Evolutionary conservation across 106 monocot genomes (phyloP), one percentile per base, ranked within the genome.

Genomic region (Allium cepa): DNA sequence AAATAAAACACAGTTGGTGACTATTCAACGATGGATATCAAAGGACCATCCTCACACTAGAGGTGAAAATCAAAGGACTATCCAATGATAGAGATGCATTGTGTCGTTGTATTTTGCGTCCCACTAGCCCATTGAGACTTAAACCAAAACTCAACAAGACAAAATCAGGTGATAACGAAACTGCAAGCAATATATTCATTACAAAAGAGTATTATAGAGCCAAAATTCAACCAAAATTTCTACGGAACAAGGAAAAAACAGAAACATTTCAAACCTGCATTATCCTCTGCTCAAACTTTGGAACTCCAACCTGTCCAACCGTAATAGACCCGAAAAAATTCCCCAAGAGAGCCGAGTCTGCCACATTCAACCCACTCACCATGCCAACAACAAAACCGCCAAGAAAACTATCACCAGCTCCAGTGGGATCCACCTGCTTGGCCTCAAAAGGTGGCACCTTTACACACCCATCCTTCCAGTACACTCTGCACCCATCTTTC

Each of bases 331-430:
- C 96, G 26, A 92, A 84, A 71, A 92, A 89, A 66, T 97, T 97
- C 10, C 96, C 96, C 3, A 97, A 75, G 12, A 92, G 79, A 0
- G 92, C 92, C 7, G 96, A 75, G 49, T 92, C 89, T 1, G 74
- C 63, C 47, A 92, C 86, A 12, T 73, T 57, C 59, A 92, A 53
- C 4, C 96, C 92, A 60, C 86, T 79, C 46, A 79, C 49, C 28
- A 97, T 17, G 9, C 88, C 96, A 3, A 70, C 72, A 0, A 82
- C 84, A 49, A 97, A 83, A 1, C 89, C 96, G 9, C 86, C 92
- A 56, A 97, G 63, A 68, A 97, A 97, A 60, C 92, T 89, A 69
- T 97, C 96, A 7, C 92, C 96, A 0, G 92, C 96, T 22, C 96
- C 92, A 1, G 92, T 97, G 8, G 92, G 92, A 74, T 92, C 96